Percentiles rank a stretch among this genome's conserved stretches.
These are phyloP conservation scores for Alternaria alternata DNA, from an alignment of 2,329 filamentous ascomycete species.

Conservation along the genomic window DNA sequence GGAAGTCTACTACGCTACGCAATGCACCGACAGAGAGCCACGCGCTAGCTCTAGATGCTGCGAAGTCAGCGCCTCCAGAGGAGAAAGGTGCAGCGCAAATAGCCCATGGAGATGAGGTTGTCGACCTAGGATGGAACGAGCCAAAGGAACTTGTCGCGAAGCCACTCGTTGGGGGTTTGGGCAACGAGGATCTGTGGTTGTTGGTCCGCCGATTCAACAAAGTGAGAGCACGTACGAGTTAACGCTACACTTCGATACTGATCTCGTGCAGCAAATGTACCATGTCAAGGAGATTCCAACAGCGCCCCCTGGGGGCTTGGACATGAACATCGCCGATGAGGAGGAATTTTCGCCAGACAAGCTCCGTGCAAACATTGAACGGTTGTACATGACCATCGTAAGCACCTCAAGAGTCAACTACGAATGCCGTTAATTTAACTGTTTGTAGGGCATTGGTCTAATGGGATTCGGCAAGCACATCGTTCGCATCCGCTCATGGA, in stretches of 20 bases:
- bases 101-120: slow-evolving; percentile 61
- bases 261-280: slow-evolving; percentile 64
- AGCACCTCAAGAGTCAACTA: slow-evolving; percentile 9
- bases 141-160: slow-evolving; percentile 62
- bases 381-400: slow-evolving; percentile 80
- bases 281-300: slow-evolving; percentile 73
- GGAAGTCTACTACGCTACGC: slow-evolving; percentile 42
- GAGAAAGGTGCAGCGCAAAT: slow-evolving; percentile 57
- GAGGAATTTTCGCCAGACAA: slow-evolving; percentile 89
- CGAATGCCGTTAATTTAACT: slow-evolving; percentile 12
- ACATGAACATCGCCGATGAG: slow-evolving; percentile 81
- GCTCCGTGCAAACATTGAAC: slow-evolving; percentile 77
- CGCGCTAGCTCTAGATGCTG: slow-evolving; percentile 53
- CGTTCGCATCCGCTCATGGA: slow-evolving; percentile 79
- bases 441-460: slow-evolving; percentile 63
- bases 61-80: slow-evolving; percentile 44
- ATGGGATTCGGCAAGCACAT: slow-evolving; percentile 76
- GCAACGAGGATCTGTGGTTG: slow-evolving; percentile 78
- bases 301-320: slow-evolving; percentile 71
- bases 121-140: slow-evolving; percentile 75
- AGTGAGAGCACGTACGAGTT: slow-evolving; percentile 46
- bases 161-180: slow-evolving; percentile 71
- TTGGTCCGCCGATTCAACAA: slow-evolving; percentile 78
- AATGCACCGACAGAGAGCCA: slow-evolving; percentile 58
- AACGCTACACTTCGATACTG: slow-evolving; percentile 20